Evolutionary conservation across 768 basidiomycete genomes (phyloP), one percentile per base, ranked within the genome.

Genomic region (Mycena indigotica): DNA sequence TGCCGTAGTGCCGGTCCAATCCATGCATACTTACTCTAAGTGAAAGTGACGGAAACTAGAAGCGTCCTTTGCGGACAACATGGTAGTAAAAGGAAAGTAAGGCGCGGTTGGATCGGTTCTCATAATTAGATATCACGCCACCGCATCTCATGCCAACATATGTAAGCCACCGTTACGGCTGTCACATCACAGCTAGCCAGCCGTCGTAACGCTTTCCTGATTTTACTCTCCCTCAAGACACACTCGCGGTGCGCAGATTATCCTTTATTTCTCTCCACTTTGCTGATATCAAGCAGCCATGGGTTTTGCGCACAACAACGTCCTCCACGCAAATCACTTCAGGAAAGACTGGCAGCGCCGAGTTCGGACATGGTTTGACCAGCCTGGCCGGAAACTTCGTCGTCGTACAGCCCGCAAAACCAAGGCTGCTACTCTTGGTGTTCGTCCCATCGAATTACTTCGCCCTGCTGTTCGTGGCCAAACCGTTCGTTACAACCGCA

Each of bases 321-420:
- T 91, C 80, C 91, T 96, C 75, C 94, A 86, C 79, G 84, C 76
- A 68, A 95, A 95, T 78, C 94, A 97, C 75, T 95, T 95, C 85
- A 92, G 87, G 82, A 98, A 98, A 87, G 95, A 98, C 75, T 98
- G 95, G 95, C 96, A 98, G 77, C 84, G 88, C 71, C 90, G 89
- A 65, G 94, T 96, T 68, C 89, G 89, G 77, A 96, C 93, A 72
- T 95, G 95, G 95, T 98, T 98, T 75, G 91, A 98, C 82, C 97
- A 99, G 79, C 94, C 97, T 56, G 96, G 95, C 49, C 91, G 92
- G 73, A 98, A 98, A 80, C 90, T 95, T 75, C 91, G 93, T 74
- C 85, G 97, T 73, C 91, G 97, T 73, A 87, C 81, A 46, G 93
- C 95, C 41, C 92, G 97, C 77, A 89, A 93, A 77, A 79, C 80